Evolutionary conservation across 2,329 filamentous ascomycete genomes (phyloP).

Genomic region (Beauveria scarabaeidicola): DNA sequence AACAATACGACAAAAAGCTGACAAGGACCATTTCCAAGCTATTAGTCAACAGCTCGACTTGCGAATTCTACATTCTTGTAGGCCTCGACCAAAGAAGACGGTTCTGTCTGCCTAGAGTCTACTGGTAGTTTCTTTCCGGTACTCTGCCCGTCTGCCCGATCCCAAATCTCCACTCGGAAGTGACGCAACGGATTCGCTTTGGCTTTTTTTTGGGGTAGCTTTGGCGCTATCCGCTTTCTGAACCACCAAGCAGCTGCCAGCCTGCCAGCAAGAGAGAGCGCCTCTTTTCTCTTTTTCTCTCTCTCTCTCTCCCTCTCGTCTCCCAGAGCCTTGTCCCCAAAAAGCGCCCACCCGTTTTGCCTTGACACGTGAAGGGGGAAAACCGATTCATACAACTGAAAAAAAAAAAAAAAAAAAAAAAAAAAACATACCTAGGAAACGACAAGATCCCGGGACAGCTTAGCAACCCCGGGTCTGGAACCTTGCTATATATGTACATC

Average conservation of each 20-base stretch:
- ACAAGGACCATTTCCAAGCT: neutral
- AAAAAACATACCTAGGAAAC: neutral
- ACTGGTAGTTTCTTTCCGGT: neutral
- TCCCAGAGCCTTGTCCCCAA: neutral
- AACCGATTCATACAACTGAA: constrained; percentile 10
- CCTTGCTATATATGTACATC: constrained; percentile 9
- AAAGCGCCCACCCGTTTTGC: neutral
- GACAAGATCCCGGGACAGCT: constrained; percentile 8
- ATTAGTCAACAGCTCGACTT: neutral
- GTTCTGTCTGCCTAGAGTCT: no score
- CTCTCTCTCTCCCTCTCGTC: neutral
- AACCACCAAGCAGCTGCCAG: neutral
- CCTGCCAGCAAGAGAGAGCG: no score
- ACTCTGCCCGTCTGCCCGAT: neutral
- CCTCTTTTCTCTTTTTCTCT: no score
- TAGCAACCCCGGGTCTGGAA: neutral
- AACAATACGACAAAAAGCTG: neutral
- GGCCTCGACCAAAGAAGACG: neutral
- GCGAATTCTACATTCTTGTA: no score
- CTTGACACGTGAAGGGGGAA: constrained; percentile 27
- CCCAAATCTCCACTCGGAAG: constrained; percentile 1
- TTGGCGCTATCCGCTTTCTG: constrained; percentile 10
- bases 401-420: no score
- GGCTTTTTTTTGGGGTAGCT: constrained; percentile 3
- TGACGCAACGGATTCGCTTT: constrained; percentile 8